A percentile compares a stretch with the other conserved stretches of the same genome.
These are phyloP conservation scores for Pseudozyma hubeiensis DNA, from an alignment of 1,284 basidiomycete genomes.

Conservation along the genomic window DNA sequence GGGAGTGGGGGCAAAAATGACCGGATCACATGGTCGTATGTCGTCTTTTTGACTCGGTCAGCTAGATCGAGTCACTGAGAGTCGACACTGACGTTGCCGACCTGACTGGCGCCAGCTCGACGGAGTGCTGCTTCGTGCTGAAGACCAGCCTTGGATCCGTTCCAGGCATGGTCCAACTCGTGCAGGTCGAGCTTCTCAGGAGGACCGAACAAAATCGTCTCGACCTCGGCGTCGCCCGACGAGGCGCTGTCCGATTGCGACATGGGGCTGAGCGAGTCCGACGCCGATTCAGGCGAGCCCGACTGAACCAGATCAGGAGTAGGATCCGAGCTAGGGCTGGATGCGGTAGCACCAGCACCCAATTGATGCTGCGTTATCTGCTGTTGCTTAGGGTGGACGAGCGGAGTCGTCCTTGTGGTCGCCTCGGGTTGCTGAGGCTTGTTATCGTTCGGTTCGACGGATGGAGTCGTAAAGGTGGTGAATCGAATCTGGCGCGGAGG, in stretches of 20 bases:
- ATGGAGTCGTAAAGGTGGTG: constrained; percentile 42
- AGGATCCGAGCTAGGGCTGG: constrained; percentile 15
- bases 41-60: no score
- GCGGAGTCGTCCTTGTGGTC: constrained; percentile 1
- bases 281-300: constrained; percentile 31
- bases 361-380: constrained; percentile 30
- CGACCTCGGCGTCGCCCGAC: constrained; percentile 38
- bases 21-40: background rate
- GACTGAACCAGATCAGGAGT: constrained; percentile 40
- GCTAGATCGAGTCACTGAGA: constrained; percentile 3
- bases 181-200: constrained; percentile 49
- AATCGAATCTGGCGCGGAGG: constrained; percentile 51
- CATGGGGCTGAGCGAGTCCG: constrained; percentile 41
- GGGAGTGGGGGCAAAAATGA: background rate
- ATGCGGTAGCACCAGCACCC: constrained; percentile 10
- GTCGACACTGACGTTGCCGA: constrained; percentile 13
- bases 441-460: constrained; percentile 17
- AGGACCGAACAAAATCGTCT: constrained; percentile 46
- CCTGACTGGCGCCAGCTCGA: constrained; percentile 16
- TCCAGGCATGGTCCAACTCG: constrained; percentile 48
- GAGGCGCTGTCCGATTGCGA: constrained; percentile 24
- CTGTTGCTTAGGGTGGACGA: constrained; percentile 22
- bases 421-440: constrained; percentile 20
- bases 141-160: constrained; percentile 24
- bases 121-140: constrained; percentile 27